Evolutionary conservation across 2,329 filamentous ascomycete species (phyloP), one percentile per base, ranked within the genome.

Genomic region (Calonectria fujianensis): DNA sequence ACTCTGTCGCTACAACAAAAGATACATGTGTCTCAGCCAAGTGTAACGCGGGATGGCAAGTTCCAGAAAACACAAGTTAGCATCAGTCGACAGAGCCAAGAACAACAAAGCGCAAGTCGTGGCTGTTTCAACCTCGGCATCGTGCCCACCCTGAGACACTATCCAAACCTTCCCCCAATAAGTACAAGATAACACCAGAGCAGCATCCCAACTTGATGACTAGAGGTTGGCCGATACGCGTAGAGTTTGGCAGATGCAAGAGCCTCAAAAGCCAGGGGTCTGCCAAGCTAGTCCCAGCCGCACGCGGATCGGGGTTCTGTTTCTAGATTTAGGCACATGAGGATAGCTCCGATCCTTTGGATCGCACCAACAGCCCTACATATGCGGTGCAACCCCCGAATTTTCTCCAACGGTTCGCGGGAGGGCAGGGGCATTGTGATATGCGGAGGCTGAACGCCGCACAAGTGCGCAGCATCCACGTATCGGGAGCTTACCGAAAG

Each of bases 321-420:
- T 63, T 63, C 57, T 63, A 63, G 57, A 63, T 39, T 37, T 29
- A 39, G 57, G 29, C n/a, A 39, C 14, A 39, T 6, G 57, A 10
- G 39, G 31, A 63, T 24, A 48, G 35, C 16, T 41, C 57, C 57
- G 57, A 63, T 41, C 35, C 11, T 63, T 27, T 31, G 11, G 37
- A 63, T 27, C 10, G 11, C 18, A 11, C 57, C 57, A 18, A 18
- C 35, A 63, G 35, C 57, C 57, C 61, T 74, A 63, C 66, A 67
- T 65, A 69, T 72, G 50, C 31, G 35, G 27, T 52, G 57, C 35
- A 68, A 70, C 69, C 71, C 72, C 73, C 69, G 68, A 69, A 59
- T 69, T 73, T 76, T 76, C 73, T 66, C 75, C 73, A 76, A 75
- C 50, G 7, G 75, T 73, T 75, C 75, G 39, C 51, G 45, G 13